Conservation (phyloP, 805 yeast species). For the Candida glaebosa region DNA sequence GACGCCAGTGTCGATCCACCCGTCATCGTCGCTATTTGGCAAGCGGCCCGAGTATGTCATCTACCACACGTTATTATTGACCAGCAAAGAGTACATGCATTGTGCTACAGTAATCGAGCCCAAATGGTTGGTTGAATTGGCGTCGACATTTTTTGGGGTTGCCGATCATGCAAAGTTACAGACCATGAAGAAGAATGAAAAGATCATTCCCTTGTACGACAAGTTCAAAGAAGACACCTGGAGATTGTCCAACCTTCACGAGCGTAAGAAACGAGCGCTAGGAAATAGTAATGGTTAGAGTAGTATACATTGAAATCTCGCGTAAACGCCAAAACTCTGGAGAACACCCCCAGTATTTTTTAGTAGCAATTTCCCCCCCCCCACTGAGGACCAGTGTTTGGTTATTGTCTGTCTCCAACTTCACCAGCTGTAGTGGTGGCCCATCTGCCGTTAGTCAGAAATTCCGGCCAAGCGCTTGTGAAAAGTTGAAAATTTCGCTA, state of each 20-base stretch:
- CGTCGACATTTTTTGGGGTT: conserved; percentile 70
- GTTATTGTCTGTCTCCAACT: neutral
- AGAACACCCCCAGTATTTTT: neutral
- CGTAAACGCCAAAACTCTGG: neutral
- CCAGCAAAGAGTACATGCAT: conserved; percentile 89
- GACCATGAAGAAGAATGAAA: conserved; percentile 53
- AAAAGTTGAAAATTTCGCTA: neutral
- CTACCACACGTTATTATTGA: conserved; percentile 76
- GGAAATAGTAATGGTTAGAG: conserved; percentile 4
- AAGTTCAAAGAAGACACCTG: conserved; percentile 65
- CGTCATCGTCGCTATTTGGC: conserved; percentile 70
- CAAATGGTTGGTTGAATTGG: conserved; percentile 66
- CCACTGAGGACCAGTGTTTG: no score
- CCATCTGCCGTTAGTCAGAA: no score
- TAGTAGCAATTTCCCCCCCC: no score
- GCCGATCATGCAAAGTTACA: conserved; percentile 50
- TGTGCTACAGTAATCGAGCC: conserved; percentile 82
- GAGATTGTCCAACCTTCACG: conserved; percentile 57
- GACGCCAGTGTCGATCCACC: conserved; percentile 79
- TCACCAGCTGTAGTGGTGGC: no score
- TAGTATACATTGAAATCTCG: neutral
- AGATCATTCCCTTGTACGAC: conserved; percentile 71
- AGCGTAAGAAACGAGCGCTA: conserved; percentile 16
- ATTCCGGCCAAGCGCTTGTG: no score
- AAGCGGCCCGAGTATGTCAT: conserved; percentile 72